phyloP scores from a whole-genome alignment of 305 asterid species.

The Fraxinus angustifolia region DNA sequence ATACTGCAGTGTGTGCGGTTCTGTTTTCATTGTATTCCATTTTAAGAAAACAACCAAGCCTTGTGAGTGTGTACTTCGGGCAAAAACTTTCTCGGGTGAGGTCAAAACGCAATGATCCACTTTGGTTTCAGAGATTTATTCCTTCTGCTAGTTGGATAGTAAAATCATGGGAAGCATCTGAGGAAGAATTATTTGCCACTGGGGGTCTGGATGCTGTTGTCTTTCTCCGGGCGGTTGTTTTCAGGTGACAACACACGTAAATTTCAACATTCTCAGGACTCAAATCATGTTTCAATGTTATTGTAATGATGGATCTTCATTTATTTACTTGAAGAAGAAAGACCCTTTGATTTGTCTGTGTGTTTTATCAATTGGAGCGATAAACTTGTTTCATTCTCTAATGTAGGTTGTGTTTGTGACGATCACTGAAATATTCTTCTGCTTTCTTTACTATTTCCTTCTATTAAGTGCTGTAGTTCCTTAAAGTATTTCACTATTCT shows the following conservation, averaged over 20 bases:
- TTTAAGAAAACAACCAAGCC: conserved; percentile 84
- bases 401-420: not conserved
- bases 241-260: conserved; percentile 43
- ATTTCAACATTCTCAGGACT: not conserved
- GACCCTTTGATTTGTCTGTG: not conserved
- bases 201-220: conserved; percentile 95
- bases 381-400: not conserved
- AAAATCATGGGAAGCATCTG: conserved; percentile 88
- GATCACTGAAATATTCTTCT: not conserved
- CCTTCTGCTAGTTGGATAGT: conserved; percentile 95
- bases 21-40: conserved; percentile 75
- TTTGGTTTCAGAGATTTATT: conserved; percentile 65
- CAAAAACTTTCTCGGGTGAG: conserved; percentile 62
- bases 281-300: not conserved
- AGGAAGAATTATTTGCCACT: conserved; percentile 57
- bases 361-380: not conserved
- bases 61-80: conserved; percentile 80
- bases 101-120: conserved; percentile 49
- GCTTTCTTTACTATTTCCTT: not conserved
- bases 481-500: not conserved
- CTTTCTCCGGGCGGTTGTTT: conserved; percentile 56
- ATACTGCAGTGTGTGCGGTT: conserved; percentile 57
- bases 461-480: not conserved
- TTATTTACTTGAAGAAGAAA: not conserved
- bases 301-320: not conserved